phyloP scores from a whole-genome alignment of 306 rosid genomes.

The Notholithocarpus densiflorus region DNA sequence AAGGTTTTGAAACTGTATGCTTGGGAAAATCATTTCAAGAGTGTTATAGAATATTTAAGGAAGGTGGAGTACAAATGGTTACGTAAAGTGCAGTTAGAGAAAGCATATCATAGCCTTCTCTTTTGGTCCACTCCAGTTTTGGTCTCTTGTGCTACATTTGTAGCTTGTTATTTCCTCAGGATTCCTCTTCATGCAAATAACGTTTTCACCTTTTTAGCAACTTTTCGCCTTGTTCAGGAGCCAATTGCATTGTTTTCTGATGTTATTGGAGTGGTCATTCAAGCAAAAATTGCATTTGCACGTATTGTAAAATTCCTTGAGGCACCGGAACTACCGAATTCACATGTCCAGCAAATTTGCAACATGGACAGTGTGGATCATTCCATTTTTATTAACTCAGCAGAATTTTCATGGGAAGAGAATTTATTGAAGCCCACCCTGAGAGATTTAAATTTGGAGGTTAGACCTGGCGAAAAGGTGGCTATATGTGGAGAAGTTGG shows the following conservation, averaged over 20 bases:
- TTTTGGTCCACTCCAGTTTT: slow-evolving; percentile 66
- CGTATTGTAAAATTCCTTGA: slow-evolving; percentile 59
- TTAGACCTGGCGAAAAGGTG: slow-evolving; percentile 50
- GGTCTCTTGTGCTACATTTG: slow-evolving; percentile 72
- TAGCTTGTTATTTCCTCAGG: slow-evolving; percentile 53
- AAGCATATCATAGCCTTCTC: slow-evolving; percentile 39
- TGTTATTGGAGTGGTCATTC: slow-evolving; percentile 58
- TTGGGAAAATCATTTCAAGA: slow-evolving; percentile 71
- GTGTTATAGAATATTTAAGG: slow-evolving; percentile 44
- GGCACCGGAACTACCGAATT: slow-evolving; percentile 56
- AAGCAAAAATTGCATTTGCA: slow-evolving; percentile 63
- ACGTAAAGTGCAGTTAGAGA: slow-evolving; percentile 39
- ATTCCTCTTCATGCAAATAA: slow-evolving; percentile 73
- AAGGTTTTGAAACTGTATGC: slow-evolving; percentile 79
- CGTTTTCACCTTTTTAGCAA: slow-evolving; percentile 75
- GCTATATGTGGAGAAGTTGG: slow-evolving; percentile 91
- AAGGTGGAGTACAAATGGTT: slow-evolving; percentile 51
- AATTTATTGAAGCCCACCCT: slow-evolving; percentile 46
- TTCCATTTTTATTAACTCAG: slow-evolving; percentile 42
- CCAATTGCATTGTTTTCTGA: slow-evolving; percentile 56
- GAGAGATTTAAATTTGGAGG: slow-evolving; percentile 46
- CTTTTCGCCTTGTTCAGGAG: slow-evolving; percentile 79
- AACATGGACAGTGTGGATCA: slow-evolving; percentile 11
- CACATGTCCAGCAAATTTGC: slow-evolving; percentile 14
- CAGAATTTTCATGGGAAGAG: slow-evolving; percentile 68